These are phyloP conservation scores for Syncephalastrum monosporum DNA, from an alignment of 371 early-diverging fungal species.

Conservation along the genomic window DNA sequence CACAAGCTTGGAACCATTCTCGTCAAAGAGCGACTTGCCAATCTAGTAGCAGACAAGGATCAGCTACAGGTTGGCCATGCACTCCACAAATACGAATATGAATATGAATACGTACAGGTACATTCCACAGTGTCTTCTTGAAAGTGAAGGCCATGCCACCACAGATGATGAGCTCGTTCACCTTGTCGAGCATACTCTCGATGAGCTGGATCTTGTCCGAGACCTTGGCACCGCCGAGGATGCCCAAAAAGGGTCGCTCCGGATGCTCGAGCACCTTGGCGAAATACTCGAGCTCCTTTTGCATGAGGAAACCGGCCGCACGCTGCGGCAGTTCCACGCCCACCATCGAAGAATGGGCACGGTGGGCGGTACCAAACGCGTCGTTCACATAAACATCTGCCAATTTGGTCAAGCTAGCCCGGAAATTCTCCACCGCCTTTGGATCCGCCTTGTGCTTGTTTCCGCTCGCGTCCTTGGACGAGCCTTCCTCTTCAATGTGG, in stretches of 20 bases:
- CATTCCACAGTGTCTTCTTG: conserved; percentile 83
- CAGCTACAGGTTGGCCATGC: neutral
- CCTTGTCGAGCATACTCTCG: conserved; percentile 92
- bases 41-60: conserved; percentile 50
- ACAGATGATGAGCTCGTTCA: conserved; percentile 87
- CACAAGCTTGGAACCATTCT: conserved; percentile 86
- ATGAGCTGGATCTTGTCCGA: conserved; percentile 98
- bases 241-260: conserved; percentile 92
- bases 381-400: conserved; percentile 98
- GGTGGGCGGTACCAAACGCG: conserved; percentile 98
- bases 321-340: conserved; percentile 88
- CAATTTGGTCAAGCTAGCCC: conserved; percentile 85
- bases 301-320: conserved; percentile 97
- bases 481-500: conserved; percentile 98
- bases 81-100: neutral
- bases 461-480: conserved; percentile 84
- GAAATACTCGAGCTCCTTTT: conserved; percentile 98
- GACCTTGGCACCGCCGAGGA: conserved; percentile 98
- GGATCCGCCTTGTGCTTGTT: conserved; percentile 88
- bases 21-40: conserved; percentile 92
- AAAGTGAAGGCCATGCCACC: conserved; percentile 99
- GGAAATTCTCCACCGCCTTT: conserved; percentile 81
- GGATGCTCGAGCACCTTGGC: conserved; percentile 93
- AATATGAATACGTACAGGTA: conserved; percentile 54
- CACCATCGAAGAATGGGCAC: conserved; percentile 95